These are phyloP conservation scores for Paraphoma chrysanthemicola DNA, from an alignment of 2,329 filamentous ascomycete genomes.

Conservation along the genomic window DNA sequence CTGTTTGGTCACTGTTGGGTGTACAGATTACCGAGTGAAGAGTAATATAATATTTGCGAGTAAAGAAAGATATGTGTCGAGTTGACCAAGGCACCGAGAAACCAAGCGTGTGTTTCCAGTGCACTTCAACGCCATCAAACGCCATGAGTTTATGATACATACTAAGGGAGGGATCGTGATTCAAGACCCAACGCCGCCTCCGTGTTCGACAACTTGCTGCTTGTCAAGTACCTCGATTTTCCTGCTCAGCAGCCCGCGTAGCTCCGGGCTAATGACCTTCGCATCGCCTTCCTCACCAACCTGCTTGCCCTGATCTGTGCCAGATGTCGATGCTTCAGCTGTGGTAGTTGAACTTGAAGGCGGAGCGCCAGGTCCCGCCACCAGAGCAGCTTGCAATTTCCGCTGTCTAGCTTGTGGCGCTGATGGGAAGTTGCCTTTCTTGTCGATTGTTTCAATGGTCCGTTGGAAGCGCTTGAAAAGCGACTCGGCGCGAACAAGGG, in stretches of 20 bases:
- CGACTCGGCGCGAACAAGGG: conserved; percentile 84
- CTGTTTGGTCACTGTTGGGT: too few species aligned
- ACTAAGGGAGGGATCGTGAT: background rate
- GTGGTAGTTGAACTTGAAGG: conserved; percentile 24
- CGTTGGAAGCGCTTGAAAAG: conserved; percentile 89
- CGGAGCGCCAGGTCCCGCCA: conserved; percentile 35
- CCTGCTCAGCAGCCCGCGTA: conserved; percentile 66
- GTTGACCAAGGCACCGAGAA: too few species aligned
- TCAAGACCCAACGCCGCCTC: conserved; percentile 14
- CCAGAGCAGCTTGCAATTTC: conserved; percentile 47
- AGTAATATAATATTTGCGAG: too few species aligned
- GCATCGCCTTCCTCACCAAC: conserved; percentile 42
- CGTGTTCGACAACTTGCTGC: conserved; percentile 49
- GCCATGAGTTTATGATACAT: conserved; percentile 2
- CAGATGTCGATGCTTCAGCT: conserved; percentile 28
- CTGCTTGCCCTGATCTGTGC: conserved; percentile 44
- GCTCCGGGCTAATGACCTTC: conserved; percentile 68
- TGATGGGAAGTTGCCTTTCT: conserved; percentile 82
- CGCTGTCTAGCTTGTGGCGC: conserved; percentile 57
- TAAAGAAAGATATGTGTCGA: too few species aligned
- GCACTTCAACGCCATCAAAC: conserved; percentile 4
- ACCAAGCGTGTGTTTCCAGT: too few species aligned
- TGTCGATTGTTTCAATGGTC: conserved; percentile 89
- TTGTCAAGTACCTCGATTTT: conserved; percentile 63
- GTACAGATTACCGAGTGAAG: too few species aligned